A percentile compares a stretch with the other conserved stretches of the same genome.
These are phyloP conservation scores for Naganishia vishniacii DNA, from an alignment of 768 basidiomycete genomes.

Conservation along the genomic window DNA sequence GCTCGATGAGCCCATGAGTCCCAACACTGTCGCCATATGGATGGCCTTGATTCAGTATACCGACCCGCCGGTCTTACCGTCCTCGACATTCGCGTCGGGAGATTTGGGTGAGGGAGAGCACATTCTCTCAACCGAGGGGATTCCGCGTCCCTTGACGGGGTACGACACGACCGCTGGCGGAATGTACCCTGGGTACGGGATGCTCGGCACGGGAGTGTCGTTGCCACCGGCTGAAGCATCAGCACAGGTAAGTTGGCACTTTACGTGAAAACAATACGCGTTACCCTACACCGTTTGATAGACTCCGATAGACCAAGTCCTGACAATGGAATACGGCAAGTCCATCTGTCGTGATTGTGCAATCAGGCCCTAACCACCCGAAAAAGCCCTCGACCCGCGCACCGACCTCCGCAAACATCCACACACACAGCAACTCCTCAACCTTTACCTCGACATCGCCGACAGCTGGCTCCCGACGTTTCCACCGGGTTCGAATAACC, in stretches of 20 bases:
- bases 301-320: background rate
- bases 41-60: slow-evolving; percentile 19
- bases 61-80: background rate
- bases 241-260: background rate
- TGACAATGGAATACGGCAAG: slow-evolving; percentile 17
- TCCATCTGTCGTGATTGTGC: no score
- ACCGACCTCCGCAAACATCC: slow-evolving; percentile 17
- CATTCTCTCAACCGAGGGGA: no score
- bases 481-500: slow-evolving; percentile 13
- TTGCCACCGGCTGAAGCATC: background rate
- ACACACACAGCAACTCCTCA: slow-evolving; percentile 15
- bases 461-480: slow-evolving; percentile 18
- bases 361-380: background rate
- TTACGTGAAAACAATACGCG: background rate
- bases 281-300: background rate
- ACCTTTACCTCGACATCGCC: slow-evolving; percentile 17
- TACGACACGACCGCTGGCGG: background rate
- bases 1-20: slow-evolving; percentile 8
- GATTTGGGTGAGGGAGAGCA: no score
- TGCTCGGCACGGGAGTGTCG: background rate
- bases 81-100: no score
- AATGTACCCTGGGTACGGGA: background rate
- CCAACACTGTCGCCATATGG: slow-evolving; percentile 13
- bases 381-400: slow-evolving; percentile 4
- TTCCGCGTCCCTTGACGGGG: no score